phyloP scores from a whole-genome alignment of 2,329 filamentous ascomycete genomes.

The Xylaria polymorpha region DNA sequence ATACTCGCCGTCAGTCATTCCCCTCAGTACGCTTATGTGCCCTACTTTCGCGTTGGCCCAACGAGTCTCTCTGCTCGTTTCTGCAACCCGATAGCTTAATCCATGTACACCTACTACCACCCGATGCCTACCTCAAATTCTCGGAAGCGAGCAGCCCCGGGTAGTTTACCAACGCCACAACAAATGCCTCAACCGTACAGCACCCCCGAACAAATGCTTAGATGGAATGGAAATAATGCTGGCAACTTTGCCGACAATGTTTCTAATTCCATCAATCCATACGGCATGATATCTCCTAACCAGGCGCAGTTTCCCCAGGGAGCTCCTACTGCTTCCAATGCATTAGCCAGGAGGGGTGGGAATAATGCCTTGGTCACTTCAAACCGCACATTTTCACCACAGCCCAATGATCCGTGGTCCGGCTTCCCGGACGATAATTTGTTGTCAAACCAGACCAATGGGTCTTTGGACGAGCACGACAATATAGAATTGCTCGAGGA shows the following conservation, averaged over 20 bases:
- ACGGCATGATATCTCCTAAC: conserved; percentile 48
- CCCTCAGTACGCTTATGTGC: conserved; percentile 5
- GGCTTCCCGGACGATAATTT: conserved; percentile 59
- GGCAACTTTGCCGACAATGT: conserved; percentile 50
- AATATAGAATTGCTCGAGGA: conserved; percentile 83
- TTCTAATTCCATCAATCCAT: conserved; percentile 51
- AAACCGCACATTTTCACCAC: conserved; percentile 47
- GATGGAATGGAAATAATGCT: conserved; percentile 62
- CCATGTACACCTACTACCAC: conserved; percentile 48
- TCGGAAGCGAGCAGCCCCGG: conserved; percentile 51
- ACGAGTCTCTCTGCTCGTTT: conserved; percentile 26
- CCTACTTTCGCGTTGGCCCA: background rate
- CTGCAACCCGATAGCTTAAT: conserved; percentile 30
- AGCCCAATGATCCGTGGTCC: conserved; percentile 51
- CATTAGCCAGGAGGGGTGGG: conserved; percentile 64
- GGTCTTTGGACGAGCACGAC: conserved; percentile 67
- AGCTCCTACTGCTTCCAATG: conserved; percentile 57
- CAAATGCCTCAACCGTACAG: conserved; percentile 57
- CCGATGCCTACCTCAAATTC: conserved; percentile 51
- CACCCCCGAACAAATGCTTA: conserved; percentile 62
- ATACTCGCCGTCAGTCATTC: background rate
- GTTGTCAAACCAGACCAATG: conserved; percentile 53
- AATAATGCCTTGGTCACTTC: conserved; percentile 61
- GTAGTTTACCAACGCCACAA: conserved; percentile 50
- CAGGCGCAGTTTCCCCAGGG: conserved; percentile 50